Conservation (phyloP, 2,329 filamentous ascomycete species). For the Pseudogymnoascus sp. region DNA sequence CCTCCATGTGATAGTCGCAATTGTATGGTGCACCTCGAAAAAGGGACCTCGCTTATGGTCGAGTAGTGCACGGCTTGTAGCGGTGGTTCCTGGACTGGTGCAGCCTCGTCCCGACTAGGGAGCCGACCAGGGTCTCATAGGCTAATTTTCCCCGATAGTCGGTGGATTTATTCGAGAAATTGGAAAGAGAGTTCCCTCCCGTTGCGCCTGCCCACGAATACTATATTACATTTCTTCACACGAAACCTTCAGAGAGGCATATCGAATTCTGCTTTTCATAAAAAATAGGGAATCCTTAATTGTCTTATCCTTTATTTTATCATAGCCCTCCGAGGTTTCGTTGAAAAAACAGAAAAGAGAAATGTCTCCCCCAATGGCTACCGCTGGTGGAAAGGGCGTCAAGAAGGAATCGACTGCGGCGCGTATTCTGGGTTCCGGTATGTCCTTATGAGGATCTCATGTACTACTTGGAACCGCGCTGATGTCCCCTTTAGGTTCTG, state of each 20-base stretch:
- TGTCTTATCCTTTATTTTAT: constrained; percentile 9
- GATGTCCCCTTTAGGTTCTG: constrained; percentile 58
- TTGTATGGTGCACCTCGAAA: background rate
- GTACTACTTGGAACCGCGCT: constrained; percentile 13
- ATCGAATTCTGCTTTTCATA: background rate
- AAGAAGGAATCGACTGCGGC: constrained; percentile 88
- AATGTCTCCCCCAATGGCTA: constrained; percentile 20
- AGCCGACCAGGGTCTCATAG: background rate
- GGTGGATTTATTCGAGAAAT: constrained; percentile 12
- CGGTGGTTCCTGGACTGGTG: constrained; percentile 10
- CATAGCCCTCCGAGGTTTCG: constrained; percentile 4
- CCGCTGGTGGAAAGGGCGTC: constrained; percentile 48
- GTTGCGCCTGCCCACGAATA: constrained; percentile 2
- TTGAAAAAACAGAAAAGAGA: constrained; percentile 4
- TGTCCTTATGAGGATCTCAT: constrained; percentile 20
- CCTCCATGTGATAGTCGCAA: background rate
- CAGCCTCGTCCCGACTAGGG: constrained; percentile 2
- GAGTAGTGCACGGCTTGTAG: background rate
- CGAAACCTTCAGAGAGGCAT: background rate
- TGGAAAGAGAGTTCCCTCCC: background rate
- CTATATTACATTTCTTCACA: background rate
- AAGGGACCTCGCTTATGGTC: constrained; percentile 10
- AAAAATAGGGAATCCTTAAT: background rate
- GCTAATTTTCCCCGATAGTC: constrained; percentile 9
- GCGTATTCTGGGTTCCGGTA: constrained; percentile 87